Evolutionary conservation across 2,329 filamentous ascomycete genomes (phyloP), one percentile per base, ranked within the genome.

Genomic region (Trichoderma sp.): DNA sequence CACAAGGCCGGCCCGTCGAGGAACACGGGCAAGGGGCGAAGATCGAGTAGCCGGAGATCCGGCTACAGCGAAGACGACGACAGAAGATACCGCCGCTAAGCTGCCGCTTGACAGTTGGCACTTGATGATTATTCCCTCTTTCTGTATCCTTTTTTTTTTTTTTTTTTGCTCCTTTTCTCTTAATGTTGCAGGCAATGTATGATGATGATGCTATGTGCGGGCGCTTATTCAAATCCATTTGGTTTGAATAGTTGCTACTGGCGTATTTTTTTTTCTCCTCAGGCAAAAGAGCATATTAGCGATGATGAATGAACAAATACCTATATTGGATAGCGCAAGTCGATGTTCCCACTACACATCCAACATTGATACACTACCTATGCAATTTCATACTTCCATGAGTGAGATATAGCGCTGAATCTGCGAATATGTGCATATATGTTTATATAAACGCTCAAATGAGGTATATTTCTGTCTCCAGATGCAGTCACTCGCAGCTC

Each of bases 1-100:
- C 71, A 73, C 73, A 49, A 37, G 37, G 26, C 54, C 24, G 52
- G 52, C 6, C 54, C 63, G 6, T 43, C 52, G 39, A 56, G 61
- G 56, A 30, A 37, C 24, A 37, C n/a, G 28, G 63, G 58, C 32
- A 58, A 70, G 8, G 72, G 73, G 10, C 73, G 75, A n/a, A 68
- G 75, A 21, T 75, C 76, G 16, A 71, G 75, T 24, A 66, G 73
- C 58, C 68, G 73, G 37, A 72, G 66, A 39, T 68, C 66, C 10
- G 64, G 66, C 28, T 61, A 71, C 56, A 70, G 69, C 28, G 55
- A 70, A 49, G 34, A 59, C 6, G 68, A 68, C 37, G 64, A 70
- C 37, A 67, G 64, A 39, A 59, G 69, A 46, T 59, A 63, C 30
- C 66, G 34, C 28, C 66, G 65, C 32, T 28, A 5, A 54, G 4